These are phyloP conservation scores for Boechera retrofracta DNA, from an alignment of 345 rosid genomes.

Conservation along the genomic window DNA sequence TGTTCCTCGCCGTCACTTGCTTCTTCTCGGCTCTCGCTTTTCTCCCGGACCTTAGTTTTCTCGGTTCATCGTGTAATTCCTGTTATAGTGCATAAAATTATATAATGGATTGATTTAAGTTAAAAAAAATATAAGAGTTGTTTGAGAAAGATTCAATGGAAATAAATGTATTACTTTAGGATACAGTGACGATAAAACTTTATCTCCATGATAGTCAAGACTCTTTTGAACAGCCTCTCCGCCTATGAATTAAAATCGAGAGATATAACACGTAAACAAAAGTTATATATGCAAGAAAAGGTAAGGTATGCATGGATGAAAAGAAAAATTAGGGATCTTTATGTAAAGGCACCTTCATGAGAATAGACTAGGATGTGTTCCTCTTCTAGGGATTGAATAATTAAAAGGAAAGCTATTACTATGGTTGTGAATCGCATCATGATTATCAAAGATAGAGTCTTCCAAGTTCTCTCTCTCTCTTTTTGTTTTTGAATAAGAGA, in stretches of 20 bases:
- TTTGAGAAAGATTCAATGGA: neutral
- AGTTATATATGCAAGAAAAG: too few relatives aligned
- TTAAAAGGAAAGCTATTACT: slow-evolving; percentile 21
- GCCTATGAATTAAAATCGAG: slow-evolving; percentile 21
- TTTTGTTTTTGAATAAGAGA: slow-evolving; percentile 16
- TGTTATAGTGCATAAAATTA: neutral
- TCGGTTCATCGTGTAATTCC: slow-evolving; percentile 18
- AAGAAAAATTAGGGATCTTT: slow-evolving; percentile 12
- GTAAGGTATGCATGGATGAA: neutral
- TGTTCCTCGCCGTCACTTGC: neutral
- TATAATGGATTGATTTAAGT: neutral
- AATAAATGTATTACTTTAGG: neutral
- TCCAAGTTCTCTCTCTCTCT: slow-evolving; percentile 23
- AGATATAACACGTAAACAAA: neutral
- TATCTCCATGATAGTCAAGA: neutral
- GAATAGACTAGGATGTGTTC: slow-evolving; percentile 35
- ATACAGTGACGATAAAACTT: slow-evolving; percentile 15
- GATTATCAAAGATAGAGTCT: neutral
- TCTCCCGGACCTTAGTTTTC: slow-evolving; percentile 29
- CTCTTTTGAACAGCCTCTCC: slow-evolving; percentile 28
- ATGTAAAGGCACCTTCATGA: slow-evolving; percentile 38
- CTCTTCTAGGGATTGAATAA: slow-evolving; percentile 31
- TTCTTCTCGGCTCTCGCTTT: slow-evolving; percentile 7
- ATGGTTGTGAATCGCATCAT: slow-evolving; percentile 27
- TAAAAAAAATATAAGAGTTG: neutral